phyloP scores from a whole-genome alignment of 1,284 basidiomycete species.

The Crocinoboletus sp. region DNA sequence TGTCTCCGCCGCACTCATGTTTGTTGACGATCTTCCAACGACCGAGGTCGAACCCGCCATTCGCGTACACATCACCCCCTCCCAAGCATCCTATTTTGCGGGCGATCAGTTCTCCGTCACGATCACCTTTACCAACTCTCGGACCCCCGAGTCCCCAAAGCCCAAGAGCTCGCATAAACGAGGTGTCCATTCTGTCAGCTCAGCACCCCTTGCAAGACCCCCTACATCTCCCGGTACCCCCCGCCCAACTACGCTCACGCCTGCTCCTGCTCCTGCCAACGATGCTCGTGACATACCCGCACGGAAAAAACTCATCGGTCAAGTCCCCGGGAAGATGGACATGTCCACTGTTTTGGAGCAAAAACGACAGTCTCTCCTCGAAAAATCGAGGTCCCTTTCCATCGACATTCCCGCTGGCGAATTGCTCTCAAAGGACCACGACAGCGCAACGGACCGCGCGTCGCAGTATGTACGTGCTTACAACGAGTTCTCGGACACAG shows the following conservation, averaged over 20 bases:
- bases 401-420: constrained; percentile 49
- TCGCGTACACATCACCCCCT: constrained; percentile 67
- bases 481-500: constrained; percentile 23
- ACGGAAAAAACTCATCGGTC: constrained; percentile 28
- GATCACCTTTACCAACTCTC: constrained; percentile 85
- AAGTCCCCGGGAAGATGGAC: constrained; percentile 21
- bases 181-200: constrained; percentile 69
- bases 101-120: constrained; percentile 84
- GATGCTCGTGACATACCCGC: constrained; percentile 20
- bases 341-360: constrained; percentile 27
- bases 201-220: constrained; percentile 66
- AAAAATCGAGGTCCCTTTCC: constrained; percentile 52
- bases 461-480: constrained; percentile 30
- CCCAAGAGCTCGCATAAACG: constrained; percentile 52
- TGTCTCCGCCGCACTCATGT: constrained; percentile 14
- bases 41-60: constrained; percentile 44
- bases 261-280: constrained; percentile 21
- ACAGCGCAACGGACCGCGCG: constrained; percentile 1
- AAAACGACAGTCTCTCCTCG: constrained; percentile 29
- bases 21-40: constrained; percentile 13
- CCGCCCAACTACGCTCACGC: constrained; percentile 35
- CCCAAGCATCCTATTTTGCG: constrained; percentile 89
- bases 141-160: constrained; percentile 44
- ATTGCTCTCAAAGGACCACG: constrained; percentile 24
- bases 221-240: constrained; percentile 73